These are phyloP conservation scores for Hypoxylon sp. DNA, from an alignment of 2,329 filamentous ascomycete genomes.

Conservation along the genomic window DNA sequence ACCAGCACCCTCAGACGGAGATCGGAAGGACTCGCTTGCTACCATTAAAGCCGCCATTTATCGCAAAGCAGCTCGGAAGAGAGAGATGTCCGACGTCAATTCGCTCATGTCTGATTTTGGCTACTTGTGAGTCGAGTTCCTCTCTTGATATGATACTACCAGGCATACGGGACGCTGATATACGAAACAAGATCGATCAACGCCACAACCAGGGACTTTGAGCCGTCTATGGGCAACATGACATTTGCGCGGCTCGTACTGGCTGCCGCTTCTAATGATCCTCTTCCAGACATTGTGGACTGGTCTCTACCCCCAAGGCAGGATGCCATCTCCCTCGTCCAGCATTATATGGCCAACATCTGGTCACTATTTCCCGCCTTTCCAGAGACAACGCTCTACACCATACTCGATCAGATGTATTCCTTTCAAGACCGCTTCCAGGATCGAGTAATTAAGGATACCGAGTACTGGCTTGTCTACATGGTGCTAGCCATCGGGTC, in stretches of 20 bases:
- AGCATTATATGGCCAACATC: slow-evolving; percentile 86
- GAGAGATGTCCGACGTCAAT: slow-evolving; percentile 87
- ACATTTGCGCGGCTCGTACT: slow-evolving; percentile 90
- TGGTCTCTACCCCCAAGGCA: slow-evolving; percentile 75
- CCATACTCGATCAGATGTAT: slow-evolving; percentile 83
- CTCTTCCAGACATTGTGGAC: slow-evolving; percentile 68
- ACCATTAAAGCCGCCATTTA: slow-evolving; percentile 69
- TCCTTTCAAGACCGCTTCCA: slow-evolving; percentile 71
- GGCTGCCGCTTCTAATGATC: slow-evolving; percentile 79
- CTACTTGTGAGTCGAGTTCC: slow-evolving; percentile 70
- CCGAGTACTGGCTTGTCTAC: slow-evolving; percentile 86
- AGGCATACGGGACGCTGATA: slow-evolving; percentile 22
- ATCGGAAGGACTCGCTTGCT: slow-evolving; percentile 70
- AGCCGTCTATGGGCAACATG: slow-evolving; percentile 86
- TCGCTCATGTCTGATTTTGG: slow-evolving; percentile 94
- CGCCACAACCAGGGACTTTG: slow-evolving; percentile 92
- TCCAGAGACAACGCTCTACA: slow-evolving; percentile 78
- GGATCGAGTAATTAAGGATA: slow-evolving; percentile 66
- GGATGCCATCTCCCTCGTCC: slow-evolving; percentile 72
- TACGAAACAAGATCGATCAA: slow-evolving; percentile 76
- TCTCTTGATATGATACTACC: not conserved
- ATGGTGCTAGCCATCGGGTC: slow-evolving; percentile 89
- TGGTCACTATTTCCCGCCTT: slow-evolving; percentile 85
- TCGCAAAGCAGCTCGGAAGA: slow-evolving; percentile 68
- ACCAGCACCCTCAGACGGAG: slow-evolving; percentile 52